These are phyloP conservation scores for Yarrowia divulgata DNA, from an alignment of 805 yeast genomes.

Conservation along the genomic window DNA sequence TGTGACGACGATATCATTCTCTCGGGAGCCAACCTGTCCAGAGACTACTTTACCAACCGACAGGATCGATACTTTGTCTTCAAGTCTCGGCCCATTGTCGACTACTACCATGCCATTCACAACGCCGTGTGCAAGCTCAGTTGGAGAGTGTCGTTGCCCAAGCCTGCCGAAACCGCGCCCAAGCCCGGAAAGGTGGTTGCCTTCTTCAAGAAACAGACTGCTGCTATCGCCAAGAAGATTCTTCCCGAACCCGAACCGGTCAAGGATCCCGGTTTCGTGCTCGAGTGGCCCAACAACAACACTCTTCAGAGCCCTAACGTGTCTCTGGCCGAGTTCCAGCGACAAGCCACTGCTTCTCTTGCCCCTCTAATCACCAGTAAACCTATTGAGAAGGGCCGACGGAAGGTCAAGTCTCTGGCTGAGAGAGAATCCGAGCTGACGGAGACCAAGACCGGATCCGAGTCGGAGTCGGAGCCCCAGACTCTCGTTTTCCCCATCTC, in stretches of 20 bases:
- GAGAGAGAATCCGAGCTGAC: slow-evolving; percentile 8
- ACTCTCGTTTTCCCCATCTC: slow-evolving; percentile 90
- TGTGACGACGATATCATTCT: slow-evolving; percentile 88
- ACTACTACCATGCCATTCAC: slow-evolving; percentile 79
- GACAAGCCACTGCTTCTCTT: slow-evolving; percentile 59
- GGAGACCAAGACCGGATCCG: slow-evolving; percentile 45
- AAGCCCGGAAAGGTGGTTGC: slow-evolving; percentile 9
- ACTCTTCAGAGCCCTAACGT: slow-evolving; percentile 65
- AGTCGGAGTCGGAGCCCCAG: slow-evolving; percentile 47
- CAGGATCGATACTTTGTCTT: slow-evolving; percentile 91
- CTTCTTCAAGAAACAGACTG: slow-evolving; percentile 19
- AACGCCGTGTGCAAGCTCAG: slow-evolving; percentile 71
- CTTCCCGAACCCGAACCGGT: slow-evolving; percentile 34
- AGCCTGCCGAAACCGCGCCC: background rate
- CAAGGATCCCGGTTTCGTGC: slow-evolving; percentile 52
- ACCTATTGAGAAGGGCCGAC: slow-evolving; percentile 48
- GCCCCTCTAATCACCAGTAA: slow-evolving; percentile 59
- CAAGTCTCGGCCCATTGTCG: slow-evolving; percentile 62
- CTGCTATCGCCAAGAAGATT: background rate
- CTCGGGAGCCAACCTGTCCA: slow-evolving; percentile 89
- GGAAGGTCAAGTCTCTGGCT: slow-evolving; percentile 6
- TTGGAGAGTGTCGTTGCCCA: slow-evolving; percentile 63
- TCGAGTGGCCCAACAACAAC: slow-evolving; percentile 74
- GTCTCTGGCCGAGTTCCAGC: slow-evolving; percentile 45
- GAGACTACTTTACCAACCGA: slow-evolving; percentile 91